Percentiles rank a stretch among this genome's conserved stretches.
Conservation (phyloP, 306 rosid genomes). For the Inga leiocalycina region DNA sequence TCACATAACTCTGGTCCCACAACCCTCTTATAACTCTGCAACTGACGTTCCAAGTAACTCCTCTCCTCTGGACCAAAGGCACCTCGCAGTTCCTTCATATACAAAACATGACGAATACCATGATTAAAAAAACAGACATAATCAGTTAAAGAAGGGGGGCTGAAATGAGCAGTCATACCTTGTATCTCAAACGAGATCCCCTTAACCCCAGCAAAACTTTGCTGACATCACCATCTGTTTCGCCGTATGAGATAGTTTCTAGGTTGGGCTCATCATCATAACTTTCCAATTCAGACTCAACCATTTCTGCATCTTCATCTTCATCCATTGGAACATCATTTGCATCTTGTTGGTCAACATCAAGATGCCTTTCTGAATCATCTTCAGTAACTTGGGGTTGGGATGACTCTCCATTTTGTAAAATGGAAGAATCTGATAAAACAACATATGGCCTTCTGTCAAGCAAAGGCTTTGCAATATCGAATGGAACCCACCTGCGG, state of each 20-base stretch:
- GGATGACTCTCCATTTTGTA: constrained; percentile 59
- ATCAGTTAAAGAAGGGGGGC: constrained; percentile 24
- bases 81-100: constrained; percentile 60
- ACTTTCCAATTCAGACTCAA: constrained; percentile 53
- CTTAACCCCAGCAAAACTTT: constrained; percentile 60
- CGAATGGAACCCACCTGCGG: constrained; percentile 89
- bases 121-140: neutral
- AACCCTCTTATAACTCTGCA: constrained; percentile 63
- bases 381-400: constrained; percentile 46
- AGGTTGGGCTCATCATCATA: constrained; percentile 60
- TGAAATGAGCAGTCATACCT: constrained; percentile 50
- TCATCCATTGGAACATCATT: constrained; percentile 59
- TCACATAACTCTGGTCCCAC: constrained; percentile 74
- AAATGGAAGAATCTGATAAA: constrained; percentile 66
- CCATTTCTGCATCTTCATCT: constrained; percentile 57
- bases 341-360: constrained; percentile 52
- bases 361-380: constrained; percentile 44
- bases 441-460: constrained; percentile 71
- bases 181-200: constrained; percentile 63
- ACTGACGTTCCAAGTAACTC: constrained; percentile 62
- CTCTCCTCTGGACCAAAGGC: constrained; percentile 43
- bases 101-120: constrained; percentile 24
- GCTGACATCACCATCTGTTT: constrained; percentile 48
- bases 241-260: constrained; percentile 43
- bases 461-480: constrained; percentile 73